Evolutionary conservation across 306 rosid genomes (phyloP).

Genomic region (Quercus parvula): DNA sequence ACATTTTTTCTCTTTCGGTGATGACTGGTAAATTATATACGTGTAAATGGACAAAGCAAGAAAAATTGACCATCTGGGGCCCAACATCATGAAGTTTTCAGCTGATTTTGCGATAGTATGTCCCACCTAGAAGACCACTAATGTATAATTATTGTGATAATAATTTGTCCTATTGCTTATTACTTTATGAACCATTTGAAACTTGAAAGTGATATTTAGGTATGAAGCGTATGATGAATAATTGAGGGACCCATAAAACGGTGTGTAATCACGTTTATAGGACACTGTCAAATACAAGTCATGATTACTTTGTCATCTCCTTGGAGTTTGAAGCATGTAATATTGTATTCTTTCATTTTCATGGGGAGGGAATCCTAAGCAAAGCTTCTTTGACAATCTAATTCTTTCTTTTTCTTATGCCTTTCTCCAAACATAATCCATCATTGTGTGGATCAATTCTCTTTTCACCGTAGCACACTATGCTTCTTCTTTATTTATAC

Average conservation of each 20-base stretch:
- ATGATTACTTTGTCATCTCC: not conserved
- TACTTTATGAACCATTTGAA: not conserved
- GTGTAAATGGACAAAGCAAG: not conserved
- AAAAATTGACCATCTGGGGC: not conserved
- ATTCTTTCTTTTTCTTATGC: slow-evolving; percentile 35
- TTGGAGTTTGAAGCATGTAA: slow-evolving; percentile 14
- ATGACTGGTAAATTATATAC: not conserved
- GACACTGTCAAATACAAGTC: not conserved
- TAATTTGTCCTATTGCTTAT: not conserved
- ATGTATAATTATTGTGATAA: not conserved
- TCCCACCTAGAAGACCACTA: not conserved
- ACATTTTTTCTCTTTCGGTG: not conserved
- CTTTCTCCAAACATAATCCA: slow-evolving; percentile 54
- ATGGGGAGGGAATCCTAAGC: slow-evolving; percentile 42
- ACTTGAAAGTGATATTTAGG: not conserved
- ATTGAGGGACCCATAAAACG: not conserved
- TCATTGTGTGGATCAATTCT: slow-evolving; percentile 31
- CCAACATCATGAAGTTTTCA: not conserved
- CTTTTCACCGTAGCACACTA: slow-evolving; percentile 32
- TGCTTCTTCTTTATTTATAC: slow-evolving; percentile 47
- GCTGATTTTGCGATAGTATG: slow-evolving; percentile 15
- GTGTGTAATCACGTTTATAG: not conserved
- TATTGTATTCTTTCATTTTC: slow-evolving; percentile 28
- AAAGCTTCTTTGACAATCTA: slow-evolving; percentile 40
- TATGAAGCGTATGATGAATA: not conserved